Percentiles rank a stretch among this genome's conserved stretches.
These are phyloP conservation scores for Xylariaceae sp. DNA, from an alignment of 2,329 filamentous ascomycete species.

Conservation along the genomic window DNA sequence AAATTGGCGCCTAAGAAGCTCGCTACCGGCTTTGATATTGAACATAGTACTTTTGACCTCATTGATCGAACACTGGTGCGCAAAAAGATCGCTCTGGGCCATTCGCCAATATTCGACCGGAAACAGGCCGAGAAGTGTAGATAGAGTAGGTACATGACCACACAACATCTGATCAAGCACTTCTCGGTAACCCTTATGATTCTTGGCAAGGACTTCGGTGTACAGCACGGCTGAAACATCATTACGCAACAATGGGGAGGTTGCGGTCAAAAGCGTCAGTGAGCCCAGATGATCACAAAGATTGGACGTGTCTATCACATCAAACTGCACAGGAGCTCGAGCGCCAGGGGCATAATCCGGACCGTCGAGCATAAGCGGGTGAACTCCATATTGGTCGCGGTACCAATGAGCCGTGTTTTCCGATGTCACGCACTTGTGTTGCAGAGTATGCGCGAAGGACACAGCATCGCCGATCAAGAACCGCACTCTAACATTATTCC, in stretches of 20 bases:
- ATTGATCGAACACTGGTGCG: too few relatives aligned
- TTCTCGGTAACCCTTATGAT: constrained; percentile 35
- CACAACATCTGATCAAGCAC: constrained; percentile 52
- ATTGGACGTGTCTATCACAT: constrained; percentile 63
- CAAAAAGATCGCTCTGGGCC: too few relatives aligned
- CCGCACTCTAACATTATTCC: constrained; percentile 49
- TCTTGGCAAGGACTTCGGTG: constrained; percentile 52
- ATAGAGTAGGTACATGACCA: constrained; percentile 54
- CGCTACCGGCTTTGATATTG: too few relatives aligned
- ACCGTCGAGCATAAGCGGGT: constrained; percentile 49
- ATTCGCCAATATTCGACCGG: constrained; percentile 58
- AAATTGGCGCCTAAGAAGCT: too few relatives aligned
- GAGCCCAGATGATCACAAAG: constrained; percentile 53
- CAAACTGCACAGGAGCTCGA: constrained; percentile 52
- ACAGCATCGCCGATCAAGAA: constrained; percentile 57
- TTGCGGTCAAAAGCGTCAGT: constrained; percentile 53
- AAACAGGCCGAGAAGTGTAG: constrained; percentile 57
- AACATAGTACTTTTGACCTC: too few relatives aligned
- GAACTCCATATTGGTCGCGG: constrained; percentile 46
- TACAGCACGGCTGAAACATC: constrained; percentile 54
- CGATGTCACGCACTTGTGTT: constrained; percentile 44
- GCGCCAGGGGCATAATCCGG: constrained; percentile 46
- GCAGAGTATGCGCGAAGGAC: constrained; percentile 58
- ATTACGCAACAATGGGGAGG: constrained; percentile 54
- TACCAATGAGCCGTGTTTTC: constrained; percentile 51